These are phyloP conservation scores for Kondoa subrosea DNA, from an alignment of 768 basidiomycete genomes.

Conservation along the genomic window DNA sequence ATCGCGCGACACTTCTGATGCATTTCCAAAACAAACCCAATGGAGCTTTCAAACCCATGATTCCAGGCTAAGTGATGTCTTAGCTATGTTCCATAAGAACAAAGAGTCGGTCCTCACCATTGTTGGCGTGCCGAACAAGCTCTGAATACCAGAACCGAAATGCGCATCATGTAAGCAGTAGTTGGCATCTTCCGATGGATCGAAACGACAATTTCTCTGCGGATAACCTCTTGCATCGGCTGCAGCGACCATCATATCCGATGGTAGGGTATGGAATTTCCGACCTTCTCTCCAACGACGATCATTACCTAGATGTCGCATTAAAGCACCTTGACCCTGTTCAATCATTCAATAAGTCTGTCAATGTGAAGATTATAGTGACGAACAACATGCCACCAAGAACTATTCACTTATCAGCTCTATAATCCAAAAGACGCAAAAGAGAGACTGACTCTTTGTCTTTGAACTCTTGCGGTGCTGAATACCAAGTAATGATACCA, in stretches of 20 bases:
- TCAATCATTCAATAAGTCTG: not conserved
- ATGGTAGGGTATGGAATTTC: not conserved
- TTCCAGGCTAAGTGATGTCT: not conserved
- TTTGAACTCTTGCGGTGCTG: conserved; percentile 1
- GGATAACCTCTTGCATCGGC: not conserved
- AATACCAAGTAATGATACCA: conserved; percentile 6
- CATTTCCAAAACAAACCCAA: not conserved
- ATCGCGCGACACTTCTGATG: no score
- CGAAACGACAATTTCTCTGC: conserved; percentile 1
- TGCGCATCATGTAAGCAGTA: conserved; percentile 9
- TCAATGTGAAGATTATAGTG: not conserved
- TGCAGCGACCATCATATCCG: not conserved
- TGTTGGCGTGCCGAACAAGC: not conserved
- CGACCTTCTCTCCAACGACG: not conserved
- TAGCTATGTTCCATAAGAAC: not conserved
- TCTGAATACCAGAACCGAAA: not conserved
- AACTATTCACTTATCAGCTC: not conserved
- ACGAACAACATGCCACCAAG: conserved; percentile 3
- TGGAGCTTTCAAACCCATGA: conserved; percentile 3
- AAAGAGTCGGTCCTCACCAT: not conserved
- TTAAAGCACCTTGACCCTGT: not conserved
- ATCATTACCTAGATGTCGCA: not conserved
- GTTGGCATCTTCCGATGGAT: not conserved
- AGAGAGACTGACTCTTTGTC: not conserved
- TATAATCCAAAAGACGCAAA: not conserved